Evolutionary conservation across 148 eudicot species (phyloP).

Genomic region (Rhododendron mucronatum): DNA sequence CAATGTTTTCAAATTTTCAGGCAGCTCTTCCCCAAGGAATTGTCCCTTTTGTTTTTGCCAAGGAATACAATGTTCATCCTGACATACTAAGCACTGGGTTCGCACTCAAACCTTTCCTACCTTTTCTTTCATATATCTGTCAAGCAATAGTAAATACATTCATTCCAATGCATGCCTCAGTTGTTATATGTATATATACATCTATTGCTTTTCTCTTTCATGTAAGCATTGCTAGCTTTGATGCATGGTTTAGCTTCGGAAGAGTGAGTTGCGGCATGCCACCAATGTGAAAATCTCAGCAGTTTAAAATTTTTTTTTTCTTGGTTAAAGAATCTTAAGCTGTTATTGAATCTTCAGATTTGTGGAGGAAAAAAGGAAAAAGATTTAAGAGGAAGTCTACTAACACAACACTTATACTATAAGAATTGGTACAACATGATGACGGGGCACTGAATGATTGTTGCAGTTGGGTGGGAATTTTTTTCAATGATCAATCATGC

Average conservation of each 20-base stretch:
- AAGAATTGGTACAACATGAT: not conserved
- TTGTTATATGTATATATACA: not conserved
- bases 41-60: constrained; percentile 89
- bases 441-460: not conserved
- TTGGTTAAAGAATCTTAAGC: not conserved
- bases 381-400: too few relatives aligned
- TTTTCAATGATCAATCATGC: not conserved
- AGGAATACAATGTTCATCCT: constrained; percentile 78
- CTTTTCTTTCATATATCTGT: not conserved
- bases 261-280: not conserved
- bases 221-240: not conserved
- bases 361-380: not conserved
- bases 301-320: too few relatives aligned
- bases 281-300: not conserved
- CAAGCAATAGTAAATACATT: not conserved
- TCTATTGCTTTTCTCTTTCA: not conserved
- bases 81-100: constrained; percentile 83
- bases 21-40: constrained; percentile 91
- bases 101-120: not conserved
- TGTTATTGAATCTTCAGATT: not conserved
- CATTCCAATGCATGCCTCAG: not conserved
- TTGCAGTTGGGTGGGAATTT: not conserved
- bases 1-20: constrained; percentile 25
- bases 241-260: not conserved
- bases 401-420: not conserved